A percentile compares a stretch with the other conserved stretches of the same genome.
phyloP scores from a whole-genome alignment of 2,329 filamentous ascomycete species.

The Fusarium subglutinans region DNA sequence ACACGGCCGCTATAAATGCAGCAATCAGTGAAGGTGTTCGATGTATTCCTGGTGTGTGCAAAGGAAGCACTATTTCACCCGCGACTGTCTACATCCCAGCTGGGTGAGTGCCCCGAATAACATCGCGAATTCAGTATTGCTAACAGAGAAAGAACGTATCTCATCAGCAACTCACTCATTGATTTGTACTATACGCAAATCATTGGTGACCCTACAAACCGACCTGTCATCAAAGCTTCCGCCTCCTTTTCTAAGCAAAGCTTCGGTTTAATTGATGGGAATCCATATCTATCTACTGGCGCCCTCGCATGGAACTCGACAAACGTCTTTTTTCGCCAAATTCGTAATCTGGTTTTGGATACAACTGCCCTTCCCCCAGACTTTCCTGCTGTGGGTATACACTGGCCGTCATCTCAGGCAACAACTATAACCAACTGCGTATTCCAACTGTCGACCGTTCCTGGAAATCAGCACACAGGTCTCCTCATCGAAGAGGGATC shows the following conservation, averaged over 20 bases:
- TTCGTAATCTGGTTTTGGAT: conserved; percentile 67
- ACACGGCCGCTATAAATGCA: conserved; percentile 44
- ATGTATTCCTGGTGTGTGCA: conserved; percentile 40
- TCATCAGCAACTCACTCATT: conserved; percentile 74
- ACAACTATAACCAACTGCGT: conserved; percentile 67
- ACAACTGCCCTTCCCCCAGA: conserved; percentile 59
- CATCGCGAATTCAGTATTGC: not conserved
- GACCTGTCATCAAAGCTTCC: conserved; percentile 65
- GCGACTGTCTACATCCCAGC: conserved; percentile 52
- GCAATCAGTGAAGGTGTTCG: conserved; percentile 40
- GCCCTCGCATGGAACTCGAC: conserved; percentile 61
- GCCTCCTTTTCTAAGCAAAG: conserved; percentile 54
- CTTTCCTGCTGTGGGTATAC: conserved; percentile 63
- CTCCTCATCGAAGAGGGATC: conserved; percentile 71
- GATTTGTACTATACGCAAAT: conserved; percentile 85
- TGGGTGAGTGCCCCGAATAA: conserved; percentile 44
- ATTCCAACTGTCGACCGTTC: conserved; percentile 58
- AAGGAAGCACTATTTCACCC: conserved; percentile 48
- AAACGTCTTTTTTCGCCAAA: conserved; percentile 68
- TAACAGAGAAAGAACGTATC: conserved; percentile 63
- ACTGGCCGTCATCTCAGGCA: conserved; percentile 75
- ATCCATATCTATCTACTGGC: conserved; percentile 54
- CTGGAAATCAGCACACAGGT: conserved; percentile 63
- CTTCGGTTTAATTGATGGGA: conserved; percentile 59
- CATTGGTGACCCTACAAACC: conserved; percentile 72